Percentiles rank a stretch among this genome's conserved stretches.
Conservation (phyloP, 345 rosid genomes). For the Noccaea caerulescens region DNA sequence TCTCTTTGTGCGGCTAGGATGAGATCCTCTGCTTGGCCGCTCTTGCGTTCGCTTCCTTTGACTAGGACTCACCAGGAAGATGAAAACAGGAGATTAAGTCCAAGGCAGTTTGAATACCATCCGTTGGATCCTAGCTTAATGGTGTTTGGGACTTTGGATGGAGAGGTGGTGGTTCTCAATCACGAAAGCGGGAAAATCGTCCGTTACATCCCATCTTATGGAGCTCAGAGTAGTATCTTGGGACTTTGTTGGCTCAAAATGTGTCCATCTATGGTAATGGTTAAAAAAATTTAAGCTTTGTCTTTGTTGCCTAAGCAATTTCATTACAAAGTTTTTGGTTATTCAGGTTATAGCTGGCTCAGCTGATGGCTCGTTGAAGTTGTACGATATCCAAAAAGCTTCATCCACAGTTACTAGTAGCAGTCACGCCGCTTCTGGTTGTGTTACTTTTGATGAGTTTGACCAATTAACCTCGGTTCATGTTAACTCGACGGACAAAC, state of each 20-base stretch:
- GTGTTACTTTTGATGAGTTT: constrained; percentile 79
- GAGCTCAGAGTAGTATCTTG: constrained; percentile 78
- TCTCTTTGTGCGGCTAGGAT: constrained; percentile 92
- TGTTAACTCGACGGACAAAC: constrained; percentile 80
- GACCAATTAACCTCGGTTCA: constrained; percentile 93
- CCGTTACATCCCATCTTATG: constrained; percentile 68
- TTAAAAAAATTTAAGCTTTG: neutral
- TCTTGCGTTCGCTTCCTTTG: constrained; percentile 64
- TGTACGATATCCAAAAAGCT: constrained; percentile 66
- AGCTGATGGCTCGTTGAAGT: constrained; percentile 83
- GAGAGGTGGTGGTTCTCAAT: constrained; percentile 88
- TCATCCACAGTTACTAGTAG: constrained; percentile 46
- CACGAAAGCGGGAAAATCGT: constrained; percentile 83
- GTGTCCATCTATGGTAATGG: constrained; percentile 75
- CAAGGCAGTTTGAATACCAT: constrained; percentile 97
- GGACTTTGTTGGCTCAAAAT: constrained; percentile 98
- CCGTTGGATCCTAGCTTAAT: constrained; percentile 73
- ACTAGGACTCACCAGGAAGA: constrained; percentile 42
- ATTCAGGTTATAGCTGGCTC: constrained; percentile 94
- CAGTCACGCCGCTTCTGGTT: constrained; percentile 44
- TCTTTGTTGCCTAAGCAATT: constrained; percentile 6
- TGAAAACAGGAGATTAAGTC: constrained; percentile 61
- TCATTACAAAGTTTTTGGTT: constrained; percentile 1
- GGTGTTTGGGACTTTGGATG: constrained; percentile 94
- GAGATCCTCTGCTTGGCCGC: constrained; percentile 84